A percentile compares a stretch with the other conserved stretches of the same genome.
These are phyloP conservation scores for Combretum micranthum DNA, from an alignment of 345 rosid genomes.

Conservation along the genomic window DNA sequence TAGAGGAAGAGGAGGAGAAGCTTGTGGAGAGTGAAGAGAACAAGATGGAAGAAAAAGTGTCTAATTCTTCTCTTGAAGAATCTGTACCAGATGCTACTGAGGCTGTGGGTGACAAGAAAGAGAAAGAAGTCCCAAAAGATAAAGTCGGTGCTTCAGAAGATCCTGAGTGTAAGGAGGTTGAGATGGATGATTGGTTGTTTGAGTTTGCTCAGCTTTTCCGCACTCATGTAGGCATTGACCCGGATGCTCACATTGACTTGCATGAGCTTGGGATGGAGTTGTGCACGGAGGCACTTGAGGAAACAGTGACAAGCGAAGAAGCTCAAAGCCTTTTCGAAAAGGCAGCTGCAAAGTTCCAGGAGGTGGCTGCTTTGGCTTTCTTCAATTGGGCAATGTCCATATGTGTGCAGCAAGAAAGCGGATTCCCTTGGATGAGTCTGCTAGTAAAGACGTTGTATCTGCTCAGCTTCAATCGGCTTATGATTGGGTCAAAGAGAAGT, in stretches of 20 bases:
- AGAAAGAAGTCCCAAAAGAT: slow-evolving; percentile 45
- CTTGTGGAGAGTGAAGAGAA: slow-evolving; percentile 43
- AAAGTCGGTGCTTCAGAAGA: slow-evolving; percentile 51
- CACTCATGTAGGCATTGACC: slow-evolving; percentile 82
- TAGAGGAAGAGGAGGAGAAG: slow-evolving; percentile 76
- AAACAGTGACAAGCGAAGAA: slow-evolving; percentile 84
- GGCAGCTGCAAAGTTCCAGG: slow-evolving; percentile 93
- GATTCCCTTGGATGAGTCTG: slow-evolving; percentile 85
- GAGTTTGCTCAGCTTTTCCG: slow-evolving; percentile 97
- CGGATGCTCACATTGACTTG: slow-evolving; percentile 90
- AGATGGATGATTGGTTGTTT: slow-evolving; percentile 97
- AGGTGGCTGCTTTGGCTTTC: slow-evolving; percentile 93
- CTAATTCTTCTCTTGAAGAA: slow-evolving; percentile 45
- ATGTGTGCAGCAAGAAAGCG: slow-evolving; percentile 98
- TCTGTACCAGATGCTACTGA: slow-evolving; percentile 38
- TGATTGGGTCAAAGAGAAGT: slow-evolving; percentile 87
- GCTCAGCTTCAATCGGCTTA: slow-evolving; percentile 78
- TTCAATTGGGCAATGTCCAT: slow-evolving; percentile 97
- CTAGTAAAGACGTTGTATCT: slow-evolving; percentile 55
- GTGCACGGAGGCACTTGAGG: slow-evolving; percentile 96
- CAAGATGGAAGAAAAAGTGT: slow-evolving; percentile 49
- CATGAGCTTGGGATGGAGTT: slow-evolving; percentile 99
- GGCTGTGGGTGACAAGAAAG: slow-evolving; percentile 43
- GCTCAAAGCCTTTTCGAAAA: slow-evolving; percentile 85
- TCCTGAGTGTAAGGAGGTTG: slow-evolving; percentile 71